phyloP scores from a whole-genome alignment of 768 basidiomycete genomes.

The Lentinula guzmanii region DNA sequence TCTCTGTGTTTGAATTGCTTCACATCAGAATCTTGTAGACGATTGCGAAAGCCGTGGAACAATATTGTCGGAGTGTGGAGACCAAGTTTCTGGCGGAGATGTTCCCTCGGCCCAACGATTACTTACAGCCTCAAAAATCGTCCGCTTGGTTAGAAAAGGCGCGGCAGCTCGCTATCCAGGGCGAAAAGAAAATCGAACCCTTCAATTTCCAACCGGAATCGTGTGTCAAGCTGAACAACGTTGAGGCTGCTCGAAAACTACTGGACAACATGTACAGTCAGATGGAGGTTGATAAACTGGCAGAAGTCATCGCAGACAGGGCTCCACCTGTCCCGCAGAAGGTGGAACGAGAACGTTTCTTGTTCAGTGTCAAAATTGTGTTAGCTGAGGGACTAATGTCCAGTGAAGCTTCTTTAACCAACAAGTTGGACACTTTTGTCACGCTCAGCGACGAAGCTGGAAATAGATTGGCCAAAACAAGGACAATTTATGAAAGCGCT shows the following conservation, averaged over 20 bases:
- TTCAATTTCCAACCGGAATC: slow-evolving; percentile 94
- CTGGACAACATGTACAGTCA: slow-evolving; percentile 93
- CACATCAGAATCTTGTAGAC: slow-evolving; percentile 43
- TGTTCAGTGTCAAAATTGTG: slow-evolving; percentile 92
- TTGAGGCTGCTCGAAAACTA: slow-evolving; percentile 84
- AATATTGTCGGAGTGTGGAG: slow-evolving; percentile 86
- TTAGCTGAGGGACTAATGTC: slow-evolving; percentile 87
- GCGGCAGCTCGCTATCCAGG: slow-evolving; percentile 62
- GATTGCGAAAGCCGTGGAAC: slow-evolving; percentile 85
- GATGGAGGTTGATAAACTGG: slow-evolving; percentile 83
- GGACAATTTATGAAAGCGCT: slow-evolving; percentile 89
- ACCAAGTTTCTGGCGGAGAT: slow-evolving; percentile 91
- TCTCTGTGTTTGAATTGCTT: neutral
- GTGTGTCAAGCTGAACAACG: slow-evolving; percentile 96
- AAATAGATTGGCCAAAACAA: slow-evolving; percentile 85
- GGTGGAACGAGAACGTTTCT: slow-evolving; percentile 57
- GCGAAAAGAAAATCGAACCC: slow-evolving; percentile 90
- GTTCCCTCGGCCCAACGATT: slow-evolving; percentile 80
- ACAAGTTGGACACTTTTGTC: slow-evolving; percentile 85
- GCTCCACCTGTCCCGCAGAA: slow-evolving; percentile 73
- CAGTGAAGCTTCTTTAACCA: slow-evolving; percentile 59
- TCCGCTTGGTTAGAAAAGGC: slow-evolving; percentile 88
- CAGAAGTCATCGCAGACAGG: slow-evolving; percentile 49
- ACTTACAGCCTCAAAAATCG: slow-evolving; percentile 78
- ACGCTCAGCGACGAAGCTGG: slow-evolving; percentile 93